Conservation (phyloP, 1,284 basidiomycete species). For the Neolentinus lepideus region DNA sequence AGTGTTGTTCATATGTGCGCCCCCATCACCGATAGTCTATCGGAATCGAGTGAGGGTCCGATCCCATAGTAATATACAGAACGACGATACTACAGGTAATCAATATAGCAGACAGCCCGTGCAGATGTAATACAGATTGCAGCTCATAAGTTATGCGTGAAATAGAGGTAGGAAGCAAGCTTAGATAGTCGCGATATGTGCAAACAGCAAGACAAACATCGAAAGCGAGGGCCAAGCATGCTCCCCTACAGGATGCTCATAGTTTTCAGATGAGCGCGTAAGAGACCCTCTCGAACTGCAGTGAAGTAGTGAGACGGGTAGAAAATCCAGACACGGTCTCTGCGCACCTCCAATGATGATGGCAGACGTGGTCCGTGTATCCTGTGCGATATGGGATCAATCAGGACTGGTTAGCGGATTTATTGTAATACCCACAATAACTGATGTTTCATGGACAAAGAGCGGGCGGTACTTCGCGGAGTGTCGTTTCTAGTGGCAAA, state of each 20-base stretch:
- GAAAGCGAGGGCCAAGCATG: neutral
- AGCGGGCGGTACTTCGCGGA: neutral
- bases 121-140: too few species aligned
- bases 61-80: neutral
- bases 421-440: neutral
- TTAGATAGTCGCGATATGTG: too few species aligned
- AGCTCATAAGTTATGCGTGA: too few species aligned
- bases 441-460: slow-evolving; percentile 1
- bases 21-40: too few species aligned
- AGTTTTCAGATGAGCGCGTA: neutral
- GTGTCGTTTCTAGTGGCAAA: neutral
- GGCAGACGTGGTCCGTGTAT: neutral
- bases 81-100: neutral
- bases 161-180: too few species aligned
- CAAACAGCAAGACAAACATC: neutral
- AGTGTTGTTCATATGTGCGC: too few species aligned
- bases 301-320: neutral
- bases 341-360: slow-evolving; percentile 1
- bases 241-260: neutral
- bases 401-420: neutral
- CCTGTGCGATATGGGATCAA: neutral
- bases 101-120: neutral
- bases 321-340: too few species aligned
- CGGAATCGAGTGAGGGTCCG: too few species aligned
- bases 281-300: neutral